Base-by-base conservation (phyloP, 805 yeast genomes). In the Wickerhamomyces ciferrii region DNA sequence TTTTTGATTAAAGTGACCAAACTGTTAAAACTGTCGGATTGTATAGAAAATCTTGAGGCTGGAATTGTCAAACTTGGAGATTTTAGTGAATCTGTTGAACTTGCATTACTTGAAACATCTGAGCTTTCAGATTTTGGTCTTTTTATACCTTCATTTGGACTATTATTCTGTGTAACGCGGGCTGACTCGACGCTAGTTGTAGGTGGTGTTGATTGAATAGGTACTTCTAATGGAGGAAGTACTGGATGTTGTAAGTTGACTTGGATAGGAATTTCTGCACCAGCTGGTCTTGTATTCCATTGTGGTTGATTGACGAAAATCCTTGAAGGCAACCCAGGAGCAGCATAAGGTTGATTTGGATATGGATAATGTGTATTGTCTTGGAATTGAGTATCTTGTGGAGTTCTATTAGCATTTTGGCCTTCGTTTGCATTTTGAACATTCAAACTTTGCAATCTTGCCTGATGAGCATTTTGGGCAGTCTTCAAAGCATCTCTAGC, bases 401-500 rank as follows among this genome's bases (percentile, higher is more conserved):
- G 20, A n/a, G n/a, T 17, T 15, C 14, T 37, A 17, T 34, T 34
- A 18, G 14, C 14, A 13, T 27, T 27, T 19, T 35, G 39, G 21
- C 7, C 39, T 37, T 37, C 25, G 21, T 20, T 20, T 5, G 24
- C 3, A 5, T 6, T 37, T 29, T 57, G 60, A 9, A 49, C 17
- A 24, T 53, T 48, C 34, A 58, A 37, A 3, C 59, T 47, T 46
- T 73, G 74, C 53, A 73, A 67, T 58, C 69, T 52, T n/a, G 54
- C 58, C 27, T 55, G 55, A 40, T 61, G 66, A 3, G 64, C 66
- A 50, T 67, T 66, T 52, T 76, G 82, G 1, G 81, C 81, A 66
- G 68, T 66, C 43, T 73, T 60, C 35, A 76, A 56, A 21, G 79
- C 79, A 43, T 69, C 72, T 47, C 78, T 58, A 1, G 80, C 79